These are phyloP conservation scores for Blastobotrys petasosporus DNA, from an alignment of 1,139 yeast species.

Conservation along the genomic window DNA sequence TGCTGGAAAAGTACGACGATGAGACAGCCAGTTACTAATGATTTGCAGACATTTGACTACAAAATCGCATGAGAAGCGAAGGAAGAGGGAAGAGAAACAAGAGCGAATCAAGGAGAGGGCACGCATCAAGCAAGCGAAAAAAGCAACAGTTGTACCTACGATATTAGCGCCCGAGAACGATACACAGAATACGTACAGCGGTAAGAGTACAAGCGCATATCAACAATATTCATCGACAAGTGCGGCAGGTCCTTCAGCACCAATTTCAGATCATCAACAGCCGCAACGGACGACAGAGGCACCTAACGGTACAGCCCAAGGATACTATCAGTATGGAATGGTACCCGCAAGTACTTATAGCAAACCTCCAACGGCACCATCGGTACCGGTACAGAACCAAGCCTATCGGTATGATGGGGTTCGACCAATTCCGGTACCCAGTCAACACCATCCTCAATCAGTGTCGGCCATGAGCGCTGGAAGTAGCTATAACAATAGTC, in stretches of 20 bases:
- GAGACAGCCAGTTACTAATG: background rate
- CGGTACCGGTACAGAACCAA: no score
- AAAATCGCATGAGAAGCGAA: slow-evolving; percentile 27
- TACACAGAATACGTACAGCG: no score
- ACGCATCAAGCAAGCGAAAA: background rate
- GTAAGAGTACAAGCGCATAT: background rate
- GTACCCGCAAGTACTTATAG: no score
- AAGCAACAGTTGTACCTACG: background rate
- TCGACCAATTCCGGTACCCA: no score
- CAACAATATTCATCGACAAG: slow-evolving; percentile 5
- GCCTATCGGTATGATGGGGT: no score
- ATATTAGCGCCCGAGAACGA: no score
- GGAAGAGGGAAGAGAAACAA: slow-evolving; percentile 19
- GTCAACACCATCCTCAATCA: background rate
- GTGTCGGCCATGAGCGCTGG: no score
- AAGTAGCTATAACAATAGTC: no score
- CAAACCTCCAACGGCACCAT: no score
- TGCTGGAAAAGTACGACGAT: slow-evolving; percentile 24
- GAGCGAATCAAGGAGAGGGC: slow-evolving; percentile 4
- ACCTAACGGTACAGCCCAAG: background rate
- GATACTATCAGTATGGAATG: background rate
- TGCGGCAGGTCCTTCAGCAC: background rate
- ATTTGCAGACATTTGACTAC: slow-evolving; percentile 23
- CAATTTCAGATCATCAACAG: slow-evolving; percentile 1
- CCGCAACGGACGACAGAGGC: background rate